Conservation (phyloP, 176 grass and related monocot genomes). For the Raddia distichophylla region DNA sequence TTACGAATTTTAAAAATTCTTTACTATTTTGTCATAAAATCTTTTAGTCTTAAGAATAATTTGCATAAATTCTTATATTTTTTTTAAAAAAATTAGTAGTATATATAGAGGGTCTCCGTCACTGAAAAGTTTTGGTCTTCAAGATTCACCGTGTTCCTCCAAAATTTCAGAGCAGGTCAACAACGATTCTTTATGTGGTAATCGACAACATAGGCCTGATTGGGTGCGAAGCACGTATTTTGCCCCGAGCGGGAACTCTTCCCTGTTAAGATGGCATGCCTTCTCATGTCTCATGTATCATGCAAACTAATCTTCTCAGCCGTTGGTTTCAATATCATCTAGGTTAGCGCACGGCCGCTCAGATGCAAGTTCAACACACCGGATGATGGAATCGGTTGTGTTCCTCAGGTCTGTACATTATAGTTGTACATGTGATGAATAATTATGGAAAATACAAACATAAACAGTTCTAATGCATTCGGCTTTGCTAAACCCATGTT, state of each 20-base stretch:
- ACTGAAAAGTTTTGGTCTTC: no score
- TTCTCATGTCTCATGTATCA: not conserved
- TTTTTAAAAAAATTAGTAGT: no score
- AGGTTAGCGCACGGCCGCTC: not conserved
- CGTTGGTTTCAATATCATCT: not conserved
- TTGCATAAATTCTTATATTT: no score
- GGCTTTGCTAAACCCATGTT: not conserved
- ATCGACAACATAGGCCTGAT: constrained; percentile 84
- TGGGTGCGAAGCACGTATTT: constrained; percentile 61
- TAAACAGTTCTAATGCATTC: not conserved
- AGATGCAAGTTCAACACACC: not conserved
- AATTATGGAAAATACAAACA: not conserved
- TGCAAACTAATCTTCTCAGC: constrained; percentile 41
- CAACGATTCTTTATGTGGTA: constrained; percentile 82
- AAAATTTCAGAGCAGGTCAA: constrained; percentile 48
- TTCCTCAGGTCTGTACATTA: not conserved
- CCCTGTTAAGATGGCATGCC: not conserved
- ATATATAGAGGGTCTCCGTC: no score
- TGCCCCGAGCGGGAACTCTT: not conserved
- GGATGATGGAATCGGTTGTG: not conserved
- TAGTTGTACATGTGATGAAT: not conserved
- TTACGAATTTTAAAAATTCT: no score
- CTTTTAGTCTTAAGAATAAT: no score
- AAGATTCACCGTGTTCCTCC: no score
- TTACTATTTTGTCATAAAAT: no score